Base-by-base conservation (phyloP, 2,329 filamentous ascomycete species). In the Rachicladosporium sp. region DNA sequence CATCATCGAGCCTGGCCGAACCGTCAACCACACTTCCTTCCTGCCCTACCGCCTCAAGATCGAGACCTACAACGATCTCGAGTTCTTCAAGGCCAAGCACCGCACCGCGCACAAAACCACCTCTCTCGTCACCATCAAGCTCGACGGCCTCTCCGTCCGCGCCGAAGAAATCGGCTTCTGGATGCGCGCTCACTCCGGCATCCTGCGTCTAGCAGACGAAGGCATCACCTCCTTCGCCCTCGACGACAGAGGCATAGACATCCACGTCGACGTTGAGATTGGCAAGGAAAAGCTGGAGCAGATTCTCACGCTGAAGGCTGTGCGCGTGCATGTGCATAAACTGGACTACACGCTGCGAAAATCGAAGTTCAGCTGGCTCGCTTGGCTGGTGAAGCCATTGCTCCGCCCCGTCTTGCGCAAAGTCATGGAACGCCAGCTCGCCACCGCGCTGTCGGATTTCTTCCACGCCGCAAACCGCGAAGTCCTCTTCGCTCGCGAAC, bases 151-250 rank as follows among this genome's bases (percentile, higher is more conserved):
- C 6, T 93, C 86, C 1, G 70, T 91, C 39, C 78, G 82, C 31
- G 88, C 88, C 2, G 78, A 89, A 15, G 87, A 95, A 46, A 69
- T 96, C 27, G 89, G 89, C 15, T 96, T 88, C 65, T 93, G 88
- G 77, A 66, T 95, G 27, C 81, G 82, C 7, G 71, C 83, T 0
- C 88, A 91, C 57, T 76, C 78, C 10, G 79, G 84, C 2, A 58
- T 93, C 2, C 67, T 93, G 36, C 77, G 78, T 15, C 69, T 94
- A 23, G 74, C 76, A 2, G 87, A 94, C 52, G 74, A 87, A 57
- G 89, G 89, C 3, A 82, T 95, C 35, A 85, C 82, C 4, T 85
- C 81, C 23, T 87, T 96, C 60, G 75, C 76, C 33, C 74, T 96
- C 4, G 89, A 95, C 58, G 78, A 89, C 50, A 76, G 83, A 12